phyloP scores from a whole-genome alignment of 176 grass and related monocot species.

The Oryza glumipatula region DNA sequence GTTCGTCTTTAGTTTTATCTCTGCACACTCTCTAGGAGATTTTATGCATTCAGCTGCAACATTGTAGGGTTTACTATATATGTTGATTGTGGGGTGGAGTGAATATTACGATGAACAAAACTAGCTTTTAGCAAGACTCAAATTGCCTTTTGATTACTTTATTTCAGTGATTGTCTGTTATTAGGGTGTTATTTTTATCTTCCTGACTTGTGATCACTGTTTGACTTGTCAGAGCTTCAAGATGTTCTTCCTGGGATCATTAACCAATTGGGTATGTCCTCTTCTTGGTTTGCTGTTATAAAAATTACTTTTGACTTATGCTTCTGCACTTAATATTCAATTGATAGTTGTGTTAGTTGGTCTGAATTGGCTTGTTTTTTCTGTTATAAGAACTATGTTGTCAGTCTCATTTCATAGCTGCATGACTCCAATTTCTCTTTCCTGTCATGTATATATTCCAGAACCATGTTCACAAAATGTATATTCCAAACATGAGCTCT shows the following conservation, averaged over 20 bases:
- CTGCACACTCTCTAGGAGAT: background rate
- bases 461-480: too few species aligned
- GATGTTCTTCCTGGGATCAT: conserved; percentile 93
- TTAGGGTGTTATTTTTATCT: background rate
- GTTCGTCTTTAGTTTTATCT: background rate
- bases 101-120: background rate
- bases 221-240: conserved; percentile 81
- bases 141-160: background rate
- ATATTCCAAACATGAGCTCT: too few species aligned
- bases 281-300: background rate
- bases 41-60: background rate
- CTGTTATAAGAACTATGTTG: background rate
- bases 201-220: conserved; percentile 1
- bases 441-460: background rate
- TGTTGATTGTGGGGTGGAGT: background rate
- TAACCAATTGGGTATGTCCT: conserved; percentile 83
- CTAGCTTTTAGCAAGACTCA: background rate
- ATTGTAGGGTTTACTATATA: background rate
- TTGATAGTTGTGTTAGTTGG: background rate
- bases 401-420: background rate
- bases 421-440: background rate
- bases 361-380: background rate
- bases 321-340: background rate
- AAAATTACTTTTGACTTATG: background rate
- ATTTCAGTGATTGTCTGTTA: background rate